Base-by-base conservation (phyloP, 139 green algal species). In the Chlamydomonas applanata region DNA sequence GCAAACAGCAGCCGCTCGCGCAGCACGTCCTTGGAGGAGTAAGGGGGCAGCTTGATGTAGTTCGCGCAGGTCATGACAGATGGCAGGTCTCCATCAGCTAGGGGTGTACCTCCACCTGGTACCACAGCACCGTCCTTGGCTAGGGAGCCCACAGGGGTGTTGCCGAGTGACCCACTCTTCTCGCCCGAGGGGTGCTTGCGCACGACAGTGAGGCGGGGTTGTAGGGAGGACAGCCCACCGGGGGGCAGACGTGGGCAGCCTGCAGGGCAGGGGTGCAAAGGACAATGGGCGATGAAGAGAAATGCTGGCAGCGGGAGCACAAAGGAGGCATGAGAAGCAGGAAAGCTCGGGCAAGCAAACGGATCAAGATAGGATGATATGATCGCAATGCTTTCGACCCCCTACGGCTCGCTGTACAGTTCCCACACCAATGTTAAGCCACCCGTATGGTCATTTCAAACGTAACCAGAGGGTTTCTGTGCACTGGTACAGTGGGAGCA, bases 1-100 rank as follows among this genome's bases (percentile, higher is more conserved):
- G 94, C 96, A 62, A 93, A 97, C 76, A 97, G 79, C 49, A 99
- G 82, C 16, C 91, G 78, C 69, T 93, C 82, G 27, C 78, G 70
- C 80, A 97, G 89, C 62, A 97, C 88, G n/a, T 87, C 86, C 86
- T 97, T 93, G 84, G 73, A 88, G 14, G 81, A 92, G 88, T 99
- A 99, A 0, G 95, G 93, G 63, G 96, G 96, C 80, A 99, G 88
- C 89, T 99, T 99, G 74, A 99, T 90, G 84, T 99, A 99, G 82
- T 98, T 99, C 67, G 93, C 95, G 77, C 96, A 99, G 1, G 96
- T 99, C 96, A 99, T 99, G n/a, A 98, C 96, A 30, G 81, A 93
- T 16, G 96, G 96, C 73, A 99, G 83, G 79, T 98, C 94, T 0
- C 85, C 85, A 66, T 98, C 92, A 1, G 87, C 68, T 81, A 80